These are phyloP conservation scores for Tolypocladium tundrense DNA, from an alignment of 2,329 filamentous ascomycete species.

Conservation along the genomic window DNA sequence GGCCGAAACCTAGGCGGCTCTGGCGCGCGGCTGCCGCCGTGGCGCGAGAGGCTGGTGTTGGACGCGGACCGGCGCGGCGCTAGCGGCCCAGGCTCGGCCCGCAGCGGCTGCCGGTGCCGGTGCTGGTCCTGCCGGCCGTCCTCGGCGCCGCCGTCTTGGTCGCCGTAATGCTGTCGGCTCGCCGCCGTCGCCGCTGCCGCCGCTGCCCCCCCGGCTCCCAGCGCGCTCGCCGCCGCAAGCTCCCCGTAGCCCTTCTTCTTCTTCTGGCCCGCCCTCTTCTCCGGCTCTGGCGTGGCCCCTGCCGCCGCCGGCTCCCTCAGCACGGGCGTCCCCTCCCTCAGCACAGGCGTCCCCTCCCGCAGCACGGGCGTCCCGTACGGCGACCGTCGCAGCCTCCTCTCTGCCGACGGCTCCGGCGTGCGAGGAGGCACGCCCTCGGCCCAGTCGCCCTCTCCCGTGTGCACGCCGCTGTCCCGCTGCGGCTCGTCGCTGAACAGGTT, in stretches of 20 bases:
- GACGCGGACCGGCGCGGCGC: constrained; percentile 34
- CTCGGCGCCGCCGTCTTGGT: constrained; percentile 11
- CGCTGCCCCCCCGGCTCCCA: background rate
- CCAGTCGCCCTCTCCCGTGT: constrained; percentile 41
- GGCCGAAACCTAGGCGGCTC: constrained; percentile 47
- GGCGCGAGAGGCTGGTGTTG: constrained; percentile 42
- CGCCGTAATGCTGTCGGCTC: background rate
- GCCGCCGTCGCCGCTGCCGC: background rate
- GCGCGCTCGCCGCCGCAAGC: constrained; percentile 2
- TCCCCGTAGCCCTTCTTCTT: constrained; percentile 20
- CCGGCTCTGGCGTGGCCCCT: constrained; percentile 31
- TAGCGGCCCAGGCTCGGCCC: constrained; percentile 9
- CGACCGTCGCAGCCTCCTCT: constrained; percentile 19
- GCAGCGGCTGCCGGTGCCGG: constrained; percentile 1
- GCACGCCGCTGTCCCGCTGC: constrained; percentile 46
- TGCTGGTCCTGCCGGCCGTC: constrained; percentile 4
- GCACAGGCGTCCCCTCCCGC: constrained; percentile 27
- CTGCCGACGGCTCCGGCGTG: constrained; percentile 16
- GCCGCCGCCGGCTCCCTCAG: constrained; percentile 27
- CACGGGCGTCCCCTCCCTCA: constrained; percentile 29
- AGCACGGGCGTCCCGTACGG: constrained; percentile 28
- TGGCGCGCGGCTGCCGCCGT: constrained; percentile 37
- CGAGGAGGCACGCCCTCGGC: constrained; percentile 19
- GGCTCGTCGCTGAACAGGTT: constrained; percentile 21
- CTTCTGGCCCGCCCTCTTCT: constrained; percentile 23